Evolutionary conservation across 2,329 filamentous ascomycete species (phyloP), one percentile per base, ranked within the genome.

Genomic region (Periconia digitata): DNA sequence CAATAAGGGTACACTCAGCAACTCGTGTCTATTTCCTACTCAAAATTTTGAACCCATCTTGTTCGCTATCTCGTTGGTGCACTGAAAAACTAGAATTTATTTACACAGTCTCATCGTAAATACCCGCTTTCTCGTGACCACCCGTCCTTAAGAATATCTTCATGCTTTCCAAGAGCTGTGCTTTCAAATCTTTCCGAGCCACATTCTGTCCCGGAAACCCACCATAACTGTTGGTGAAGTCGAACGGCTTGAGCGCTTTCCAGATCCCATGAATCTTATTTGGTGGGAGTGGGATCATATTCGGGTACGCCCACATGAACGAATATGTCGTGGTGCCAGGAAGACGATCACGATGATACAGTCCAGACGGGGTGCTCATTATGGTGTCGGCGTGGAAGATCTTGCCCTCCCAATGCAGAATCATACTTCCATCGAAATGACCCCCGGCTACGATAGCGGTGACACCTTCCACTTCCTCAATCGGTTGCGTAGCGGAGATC

Each of bases 341-440:
- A 4, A 69, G 67, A 12, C 76, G 67, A 17, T 73, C 60, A 20
- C 72, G 60, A 39, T 74, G 74, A 44, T 63, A 60, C 50, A 66
- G 64, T 0, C 60, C 66, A 24, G 67, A 70, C 60, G 87, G 86
- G 3, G 87, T 86, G 20, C 85, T 87, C 55, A 89, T 78, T 40
- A 94, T 79, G 3, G 87, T 90, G 70, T 95, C 90, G 6, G 89
- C 89, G 48, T 91, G 79, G 50, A 92, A 79, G n/a, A 94, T 71
- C 36, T 63, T 68, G 42, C 45, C 49, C 36, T 69, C 63, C 69
- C 82, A 88, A 20, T 86, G 78, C 51, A 89, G 64, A 3, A 90
- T 83, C 50, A 87, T 71, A 55, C 84, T 89, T 0, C 90, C 90
- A 0, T 86, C 85, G 60, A 94, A 94, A 72, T 95, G 89, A 0